Percentiles rank a stretch among this genome's conserved stretches.
Conservation (phyloP, 2,329 filamentous ascomycete genomes). For the Penicillium sp. region DNA sequence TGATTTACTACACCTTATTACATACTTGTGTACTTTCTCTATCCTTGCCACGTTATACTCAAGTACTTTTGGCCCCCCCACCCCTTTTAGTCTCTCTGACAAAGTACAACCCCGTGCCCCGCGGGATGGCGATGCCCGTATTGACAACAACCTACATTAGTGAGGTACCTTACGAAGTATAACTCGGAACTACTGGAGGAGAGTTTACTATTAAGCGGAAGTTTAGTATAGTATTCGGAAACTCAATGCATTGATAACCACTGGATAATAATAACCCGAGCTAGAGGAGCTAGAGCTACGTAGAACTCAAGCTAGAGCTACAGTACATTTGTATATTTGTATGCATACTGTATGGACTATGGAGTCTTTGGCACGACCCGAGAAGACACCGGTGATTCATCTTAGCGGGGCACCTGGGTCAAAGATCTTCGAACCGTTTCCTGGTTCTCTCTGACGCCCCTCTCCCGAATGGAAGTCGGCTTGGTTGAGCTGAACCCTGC, state of each 20-base stretch:
- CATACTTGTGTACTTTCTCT: not conserved
- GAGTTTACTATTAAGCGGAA: not conserved
- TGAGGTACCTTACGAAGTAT: not conserved
- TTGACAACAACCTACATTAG: not conserved
- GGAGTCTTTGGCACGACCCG: not conserved
- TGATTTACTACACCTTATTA: too few relatives aligned
- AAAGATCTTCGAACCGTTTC: slow-evolving; percentile 11
- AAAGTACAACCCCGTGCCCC: slow-evolving; percentile 9
- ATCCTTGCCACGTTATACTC: not conserved
- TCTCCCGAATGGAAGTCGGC: not conserved
- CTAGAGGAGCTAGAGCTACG: not conserved
- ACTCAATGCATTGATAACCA: not conserved
- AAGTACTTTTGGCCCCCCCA: slow-evolving; percentile 2
- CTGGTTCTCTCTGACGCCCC: slow-evolving; percentile 7
- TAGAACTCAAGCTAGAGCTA: not conserved
- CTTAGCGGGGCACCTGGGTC: slow-evolving; percentile 13
- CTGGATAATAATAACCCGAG: not conserved
- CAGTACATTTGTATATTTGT: too few relatives aligned
- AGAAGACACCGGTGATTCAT: slow-evolving; percentile 20
- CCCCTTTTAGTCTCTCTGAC: not conserved
- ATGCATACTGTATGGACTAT: not conserved
- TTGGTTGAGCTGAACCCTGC: not conserved
- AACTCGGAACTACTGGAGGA: not conserved
- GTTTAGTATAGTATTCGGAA: not conserved
- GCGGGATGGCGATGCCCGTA: slow-evolving; percentile 6